Base-by-base conservation (phyloP, 1,284 basidiomycete genomes). In the Cryptococcus sp. region DNA sequence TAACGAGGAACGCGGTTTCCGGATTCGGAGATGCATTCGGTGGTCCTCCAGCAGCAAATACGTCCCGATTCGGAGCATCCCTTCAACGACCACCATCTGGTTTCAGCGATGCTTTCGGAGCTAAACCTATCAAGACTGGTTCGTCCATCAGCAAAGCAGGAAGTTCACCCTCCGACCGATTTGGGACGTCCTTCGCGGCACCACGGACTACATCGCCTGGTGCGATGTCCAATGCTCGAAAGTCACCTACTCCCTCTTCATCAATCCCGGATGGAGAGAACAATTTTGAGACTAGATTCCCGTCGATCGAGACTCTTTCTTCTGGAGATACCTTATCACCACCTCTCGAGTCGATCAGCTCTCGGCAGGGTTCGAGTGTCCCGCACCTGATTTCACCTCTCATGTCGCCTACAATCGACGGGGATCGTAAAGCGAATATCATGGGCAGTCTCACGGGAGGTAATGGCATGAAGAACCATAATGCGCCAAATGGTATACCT, bases 231-330 rank as follows among this genome's bases (percentile, higher is more conserved):
- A 48, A 14, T 7, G n/a, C 33, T 14, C 31, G 36, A 6, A 47
- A 49, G 32, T 49, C 53, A 32, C 38, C 48, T 31, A 38, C 23
- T 13, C 34, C 55, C 14, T 11, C 49, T 11, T 57, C 69, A n/a
- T 57, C 64, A 1, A 53, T 59, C n/a, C 56, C 64, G 0, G 64
- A 68, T 2, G 64, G 62, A 4, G 63, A 73, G 11, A 31, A 59
- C 2, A 65, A 59, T 31, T 77, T 77, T 50, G 76, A 77, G 48
- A 63, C 68, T 30, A 60, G 74, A 13, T 77, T 69, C 58, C 76
- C 76, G 0, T 73, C 74, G 0, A 62, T 77, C 45, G 76, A 77
- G 46, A 58, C 58, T 3, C 53, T 77, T 3, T 58, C 60, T 7
- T 53, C 58, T 13, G 55, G 38, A 8, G 66, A 64, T 49, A 33